These are phyloP conservation scores for Xerocomus potaroensis DNA, from an alignment of 768 basidiomycete genomes.

Conservation along the genomic window DNA sequence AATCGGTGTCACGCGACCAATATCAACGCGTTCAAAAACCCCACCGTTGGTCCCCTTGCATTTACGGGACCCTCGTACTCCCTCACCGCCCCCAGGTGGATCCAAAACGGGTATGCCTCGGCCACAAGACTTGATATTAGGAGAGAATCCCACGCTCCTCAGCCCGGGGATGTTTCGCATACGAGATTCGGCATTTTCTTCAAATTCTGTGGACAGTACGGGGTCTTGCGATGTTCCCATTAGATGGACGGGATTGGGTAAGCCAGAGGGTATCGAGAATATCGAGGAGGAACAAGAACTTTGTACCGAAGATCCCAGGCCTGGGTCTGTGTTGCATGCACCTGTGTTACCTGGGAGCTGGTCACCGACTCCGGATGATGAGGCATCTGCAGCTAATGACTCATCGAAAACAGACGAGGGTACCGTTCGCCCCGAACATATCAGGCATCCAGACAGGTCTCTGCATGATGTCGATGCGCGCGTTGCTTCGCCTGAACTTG, in stretches of 20 bases:
- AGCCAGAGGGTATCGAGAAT: constrained; percentile 36
- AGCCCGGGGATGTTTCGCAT: constrained; percentile 50
- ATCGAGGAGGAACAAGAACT: constrained; percentile 33
- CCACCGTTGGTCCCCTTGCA: constrained; percentile 36
- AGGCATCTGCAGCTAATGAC: constrained; percentile 33
- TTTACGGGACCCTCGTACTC: constrained; percentile 23
- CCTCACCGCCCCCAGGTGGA: constrained; percentile 19
- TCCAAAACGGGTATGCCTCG: constrained; percentile 12
- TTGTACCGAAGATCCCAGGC: constrained; percentile 22
- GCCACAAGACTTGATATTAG: constrained; percentile 17
- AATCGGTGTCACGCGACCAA: constrained; percentile 29
- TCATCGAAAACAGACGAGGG: constrained; percentile 25
- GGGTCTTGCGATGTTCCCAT: constrained; percentile 51
- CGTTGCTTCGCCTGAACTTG: constrained; percentile 51
- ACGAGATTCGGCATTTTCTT: constrained; percentile 63
- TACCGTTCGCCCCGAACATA: constrained; percentile 25
- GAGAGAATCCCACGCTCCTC: constrained; percentile 40
- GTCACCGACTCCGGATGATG: constrained; percentile 52
- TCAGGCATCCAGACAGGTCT: constrained; percentile 30
- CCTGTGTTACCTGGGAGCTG: constrained; percentile 52
- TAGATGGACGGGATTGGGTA: constrained; percentile 54
- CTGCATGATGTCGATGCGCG: constrained; percentile 49
- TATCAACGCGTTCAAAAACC: constrained; percentile 37
- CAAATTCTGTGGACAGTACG: constrained; percentile 39
- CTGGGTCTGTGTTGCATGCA: constrained; percentile 24